Conservation (phyloP, 441 rosid species). For the Viola pubescens region DNA sequence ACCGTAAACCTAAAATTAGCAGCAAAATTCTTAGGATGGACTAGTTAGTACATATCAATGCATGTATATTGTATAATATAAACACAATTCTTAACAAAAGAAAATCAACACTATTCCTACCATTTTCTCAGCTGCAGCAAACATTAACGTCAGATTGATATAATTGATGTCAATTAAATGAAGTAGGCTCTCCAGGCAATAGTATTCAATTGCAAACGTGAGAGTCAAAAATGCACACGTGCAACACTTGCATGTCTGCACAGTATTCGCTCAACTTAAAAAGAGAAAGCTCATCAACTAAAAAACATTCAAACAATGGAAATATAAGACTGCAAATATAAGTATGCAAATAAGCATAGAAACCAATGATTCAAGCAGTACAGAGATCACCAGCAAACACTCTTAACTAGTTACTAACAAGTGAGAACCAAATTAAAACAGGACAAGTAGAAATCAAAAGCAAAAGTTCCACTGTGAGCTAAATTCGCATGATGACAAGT, state of each 20-base stretch:
- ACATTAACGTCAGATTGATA: background rate
- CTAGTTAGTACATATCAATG: background rate
- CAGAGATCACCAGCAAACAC: too few relatives aligned
- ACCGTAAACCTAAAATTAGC: background rate
- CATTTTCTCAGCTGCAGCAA: background rate
- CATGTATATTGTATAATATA: background rate
- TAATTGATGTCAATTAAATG: background rate
- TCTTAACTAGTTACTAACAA: too few relatives aligned
- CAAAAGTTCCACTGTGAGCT: background rate
- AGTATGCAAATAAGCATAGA: too few relatives aligned
- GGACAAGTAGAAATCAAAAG: too few relatives aligned
- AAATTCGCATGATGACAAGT: background rate
- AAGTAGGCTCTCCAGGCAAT: background rate
- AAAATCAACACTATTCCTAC: background rate
- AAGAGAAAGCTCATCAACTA: background rate
- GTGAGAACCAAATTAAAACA: too few relatives aligned
- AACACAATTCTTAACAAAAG: background rate
- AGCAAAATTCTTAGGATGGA: background rate
- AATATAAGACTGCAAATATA: background rate
- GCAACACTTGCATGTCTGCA: background rate
- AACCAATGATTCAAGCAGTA: too few relatives aligned
- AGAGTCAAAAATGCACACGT: background rate
- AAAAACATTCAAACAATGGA: background rate
- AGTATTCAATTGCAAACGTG: background rate
- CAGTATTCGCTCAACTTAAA: background rate